Evolutionary conservation across 202 grass and related monocot genomes (phyloP).

Genomic region (Elaeis oleifera): DNA sequence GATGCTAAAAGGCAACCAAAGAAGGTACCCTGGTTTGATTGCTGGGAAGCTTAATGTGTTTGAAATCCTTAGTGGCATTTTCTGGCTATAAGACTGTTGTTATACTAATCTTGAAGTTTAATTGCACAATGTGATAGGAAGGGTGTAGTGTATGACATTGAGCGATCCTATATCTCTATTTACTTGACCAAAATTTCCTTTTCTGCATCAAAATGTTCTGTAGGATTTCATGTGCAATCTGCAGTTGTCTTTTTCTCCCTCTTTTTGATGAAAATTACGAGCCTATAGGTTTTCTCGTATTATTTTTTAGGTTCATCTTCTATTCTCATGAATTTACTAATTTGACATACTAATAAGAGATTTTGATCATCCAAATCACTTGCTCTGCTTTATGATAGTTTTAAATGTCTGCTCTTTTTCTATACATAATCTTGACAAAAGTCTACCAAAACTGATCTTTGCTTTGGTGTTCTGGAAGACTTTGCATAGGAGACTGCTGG

Average conservation of each 20-base stretch:
- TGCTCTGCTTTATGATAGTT: no score
- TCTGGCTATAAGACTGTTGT: neutral
- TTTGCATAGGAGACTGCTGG: slow-evolving; percentile 39
- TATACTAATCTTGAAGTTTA: neutral
- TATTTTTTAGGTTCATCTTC: no score
- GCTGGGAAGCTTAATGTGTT: slow-evolving; percentile 66
- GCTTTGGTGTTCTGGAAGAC: slow-evolving; percentile 42
- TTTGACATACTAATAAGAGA: no score
- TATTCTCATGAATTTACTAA: no score
- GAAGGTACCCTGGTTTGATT: slow-evolving; percentile 98
- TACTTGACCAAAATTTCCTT: neutral
- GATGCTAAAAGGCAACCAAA: slow-evolving; percentile 73
- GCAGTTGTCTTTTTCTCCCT: neutral
- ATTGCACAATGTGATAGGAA: neutral
- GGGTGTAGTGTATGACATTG: neutral
- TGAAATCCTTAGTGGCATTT: slow-evolving; percentile 25
- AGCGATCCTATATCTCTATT: neutral
- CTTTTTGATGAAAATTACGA: neutral
- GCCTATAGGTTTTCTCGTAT: no score
- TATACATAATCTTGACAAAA: slow-evolving; percentile 11
- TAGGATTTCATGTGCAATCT: no score
- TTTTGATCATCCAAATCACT: no score
- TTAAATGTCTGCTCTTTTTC: neutral
- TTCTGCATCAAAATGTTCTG: no score
- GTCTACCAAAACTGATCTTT: slow-evolving; percentile 30